Percentiles rank a stretch among this genome's conserved stretches.
phyloP scores from a whole-genome alignment of 2,329 filamentous ascomycete genomes.

The Stagonosporopsis chrysanthemi region DNA sequence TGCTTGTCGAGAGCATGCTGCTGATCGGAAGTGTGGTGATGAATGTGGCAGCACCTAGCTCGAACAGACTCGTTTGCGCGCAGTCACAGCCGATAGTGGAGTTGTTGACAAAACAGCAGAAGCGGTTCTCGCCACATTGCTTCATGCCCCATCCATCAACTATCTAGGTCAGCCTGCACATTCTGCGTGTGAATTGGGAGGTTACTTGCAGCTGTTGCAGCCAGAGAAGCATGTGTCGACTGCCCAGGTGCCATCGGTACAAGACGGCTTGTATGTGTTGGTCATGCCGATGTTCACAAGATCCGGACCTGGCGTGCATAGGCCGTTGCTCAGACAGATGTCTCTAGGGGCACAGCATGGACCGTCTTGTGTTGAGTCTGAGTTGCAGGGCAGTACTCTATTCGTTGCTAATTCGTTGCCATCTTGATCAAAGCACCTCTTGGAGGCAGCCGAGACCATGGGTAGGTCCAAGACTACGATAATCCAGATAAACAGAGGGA shows the following conservation, averaged over 20 bases:
- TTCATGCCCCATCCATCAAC: conserved; percentile 10
- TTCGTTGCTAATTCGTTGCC: neutral
- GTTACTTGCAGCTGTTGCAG: conserved; percentile 7
- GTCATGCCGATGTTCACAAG: neutral
- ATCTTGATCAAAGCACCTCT: conserved; percentile 4
- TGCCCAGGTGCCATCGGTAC: conserved; percentile 15
- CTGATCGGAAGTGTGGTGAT: conserved; percentile 13
- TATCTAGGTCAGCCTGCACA: neutral
- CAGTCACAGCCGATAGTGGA: conserved; percentile 7
- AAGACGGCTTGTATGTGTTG: conserved; percentile 9
- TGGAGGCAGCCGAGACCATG: neutral
- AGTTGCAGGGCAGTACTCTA: conserved; percentile 4
- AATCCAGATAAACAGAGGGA: neutral
- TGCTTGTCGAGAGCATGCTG: conserved; percentile 1
- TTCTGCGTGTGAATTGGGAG: neutral
- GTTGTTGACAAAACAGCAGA: conserved; percentile 8
- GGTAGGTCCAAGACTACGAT: neutral
- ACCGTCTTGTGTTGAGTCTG: conserved; percentile 6
- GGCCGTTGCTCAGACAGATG: conserved; percentile 17
- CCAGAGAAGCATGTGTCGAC: conserved; percentile 12
- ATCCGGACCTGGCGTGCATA: conserved; percentile 11
- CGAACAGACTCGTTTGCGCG: conserved; percentile 8
- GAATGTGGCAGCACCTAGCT: conserved; percentile 12
- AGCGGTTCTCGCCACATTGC: conserved; percentile 14
- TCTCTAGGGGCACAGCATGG: conserved; percentile 9